Base-by-base conservation (phyloP, 1,139 yeast genomes). In the Magnusiomyces tetraspermus region DNA sequence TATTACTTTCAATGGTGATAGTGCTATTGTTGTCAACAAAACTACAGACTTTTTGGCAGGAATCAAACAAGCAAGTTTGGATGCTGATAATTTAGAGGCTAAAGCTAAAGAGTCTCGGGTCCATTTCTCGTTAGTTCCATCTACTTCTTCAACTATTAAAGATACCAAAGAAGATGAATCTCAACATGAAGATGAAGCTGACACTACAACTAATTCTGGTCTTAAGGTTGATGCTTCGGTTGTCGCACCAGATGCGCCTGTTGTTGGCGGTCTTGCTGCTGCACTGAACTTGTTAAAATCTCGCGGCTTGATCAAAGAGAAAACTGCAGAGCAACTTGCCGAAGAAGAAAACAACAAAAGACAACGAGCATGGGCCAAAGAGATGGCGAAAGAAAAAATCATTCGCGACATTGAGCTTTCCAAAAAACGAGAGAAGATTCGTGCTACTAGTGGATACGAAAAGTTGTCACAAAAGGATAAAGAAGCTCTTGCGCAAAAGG, bases 11-110 rank as follows among this genome's bases (percentile, higher is more conserved):
- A n/a, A 38, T 15, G 21, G 17, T 24, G 21, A 21, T 59, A 41
- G 59, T 53, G 75, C 73, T 1, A 57, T 77, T 33, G 71, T 77
- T 0, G 70, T 80, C 47, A 83, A 83, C 63, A 85, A 80, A 52
- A 81, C 80, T 2, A 64, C 72, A 2, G 84, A 79, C 37, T 83
- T 85, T 63, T 70, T 85, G 55, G 72, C 69, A 21, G 67, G 71
- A 1, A 57, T 79, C 4, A 56, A 51, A 37, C 55, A 62, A 40
- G 64, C 61, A 33, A 53, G 60, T 6, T 62, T 61, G 2, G 61
- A 59, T 37, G 51, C 56, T 37, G 55, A 59, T 21, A 54, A 50
- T 2, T 51, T 57, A 4, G 55, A 50, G 17, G 53, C 48, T 13
- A 55, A 55, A 36, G 49, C 51, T 8, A 48, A 49, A 15, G 54